Base-by-base conservation (phyloP, 179 eudicot genomes). In the Corrigiola litoralis region DNA sequence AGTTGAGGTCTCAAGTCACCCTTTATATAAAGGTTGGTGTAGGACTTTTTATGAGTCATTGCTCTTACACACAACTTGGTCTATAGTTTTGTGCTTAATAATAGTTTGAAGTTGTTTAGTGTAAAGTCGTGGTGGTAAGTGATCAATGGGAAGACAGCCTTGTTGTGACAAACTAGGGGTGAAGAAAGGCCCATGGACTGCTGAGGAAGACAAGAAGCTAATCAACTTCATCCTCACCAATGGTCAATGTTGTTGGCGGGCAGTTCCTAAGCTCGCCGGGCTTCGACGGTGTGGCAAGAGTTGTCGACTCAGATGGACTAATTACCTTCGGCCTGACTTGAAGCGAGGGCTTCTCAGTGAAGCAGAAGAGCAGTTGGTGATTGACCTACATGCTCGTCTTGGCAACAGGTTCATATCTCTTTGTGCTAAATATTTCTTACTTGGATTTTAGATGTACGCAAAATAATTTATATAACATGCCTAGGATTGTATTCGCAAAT, bases 131-230 rank as follows among this genome's bases (percentile, higher is more conserved):
- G 7, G 67, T 62, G 28, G 47, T 55, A 38, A 16, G 4, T 11
- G 23, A 5, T 25, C 14, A 23, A 92, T 92, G 98, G 98, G 98
- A 18, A 77, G 98, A 61, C 96, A 89, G 58, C 98, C 98, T 29
- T 92, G 98, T 55, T 92, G 98, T 56, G 98, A 92, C 76, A 92
- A 92, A 52, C 75, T 92, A 31, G 96, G 96, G 47, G 96, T 92
- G 65, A 92, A 92, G 81, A 89, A 92, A 74, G 98, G 98, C 63
- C 98, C 98, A 7, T 92, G 98, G 98, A 89, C 98, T 0, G 92
- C 88, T 1, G 98, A 92, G 70, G 98, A 92, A 70, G 98, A 92
- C 67, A 92, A 92, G 79, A 89, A 92, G 65, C 89, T 92, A 38
- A 87, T 92, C 53, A 85, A 75, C 28, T 92, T 92, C 58, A 89